phyloP scores from a whole-genome alignment of 768 basidiomycete genomes.

The Tulasnella sp. region DNA sequence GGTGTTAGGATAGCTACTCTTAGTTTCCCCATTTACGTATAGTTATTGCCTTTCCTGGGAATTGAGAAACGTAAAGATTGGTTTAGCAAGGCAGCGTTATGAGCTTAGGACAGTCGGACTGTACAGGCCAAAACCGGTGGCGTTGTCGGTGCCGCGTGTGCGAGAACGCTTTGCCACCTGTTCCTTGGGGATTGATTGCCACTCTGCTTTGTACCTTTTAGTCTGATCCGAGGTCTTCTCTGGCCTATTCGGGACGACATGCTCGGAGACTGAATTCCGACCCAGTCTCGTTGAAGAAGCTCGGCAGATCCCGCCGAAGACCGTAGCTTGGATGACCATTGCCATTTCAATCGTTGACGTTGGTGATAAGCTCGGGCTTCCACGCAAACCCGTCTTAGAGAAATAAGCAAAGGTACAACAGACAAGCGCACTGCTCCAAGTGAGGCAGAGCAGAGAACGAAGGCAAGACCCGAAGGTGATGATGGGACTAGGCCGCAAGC shows the following conservation, averaged over 20 bases:
- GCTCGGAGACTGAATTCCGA: background rate
- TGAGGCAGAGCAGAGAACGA: background rate
- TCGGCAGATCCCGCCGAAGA: background rate
- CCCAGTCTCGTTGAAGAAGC: background rate
- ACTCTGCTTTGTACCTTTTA: background rate
- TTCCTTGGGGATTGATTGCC: background rate
- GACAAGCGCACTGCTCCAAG: background rate
- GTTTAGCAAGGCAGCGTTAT: background rate
- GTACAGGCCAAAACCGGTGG: background rate
- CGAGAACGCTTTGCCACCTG: background rate
- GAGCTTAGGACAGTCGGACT: background rate
- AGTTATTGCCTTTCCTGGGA: background rate
- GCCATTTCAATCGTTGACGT: background rate
- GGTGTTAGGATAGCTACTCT: background rate
- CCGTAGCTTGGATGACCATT: background rate
- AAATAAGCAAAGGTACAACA: background rate
- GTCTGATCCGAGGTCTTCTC: background rate
- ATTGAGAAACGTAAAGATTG: background rate
- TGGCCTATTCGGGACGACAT: background rate
- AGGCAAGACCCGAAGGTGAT: background rate
- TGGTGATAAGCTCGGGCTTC: background rate
- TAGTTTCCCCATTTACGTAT: background rate
- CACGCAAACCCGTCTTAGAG: background rate
- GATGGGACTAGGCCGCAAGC: too few species aligned
- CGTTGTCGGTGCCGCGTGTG: background rate